phyloP scores from a whole-genome alignment of 345 rosid genomes.

The Xanthoceras sorbifolium region DNA sequence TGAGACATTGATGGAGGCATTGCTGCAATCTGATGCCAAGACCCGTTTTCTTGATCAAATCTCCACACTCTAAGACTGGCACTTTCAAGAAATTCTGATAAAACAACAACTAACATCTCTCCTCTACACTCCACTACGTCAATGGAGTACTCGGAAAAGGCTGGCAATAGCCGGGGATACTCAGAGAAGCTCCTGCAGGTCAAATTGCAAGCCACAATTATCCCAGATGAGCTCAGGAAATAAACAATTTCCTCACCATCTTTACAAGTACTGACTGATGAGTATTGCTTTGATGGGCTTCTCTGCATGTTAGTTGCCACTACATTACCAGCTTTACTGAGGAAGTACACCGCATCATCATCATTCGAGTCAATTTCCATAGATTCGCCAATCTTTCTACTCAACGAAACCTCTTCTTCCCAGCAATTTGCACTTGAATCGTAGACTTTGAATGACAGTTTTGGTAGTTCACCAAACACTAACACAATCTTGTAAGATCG shows the following conservation, averaged over 20 bases:
- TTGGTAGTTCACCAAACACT: constrained; percentile 66
- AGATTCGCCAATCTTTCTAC: constrained; percentile 39
- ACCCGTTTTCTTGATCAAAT: constrained; percentile 42
- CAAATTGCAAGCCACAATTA: constrained; percentile 68
- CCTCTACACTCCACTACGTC: constrained; percentile 81
- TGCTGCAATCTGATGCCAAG: constrained; percentile 65
- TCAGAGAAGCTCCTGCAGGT: constrained; percentile 52
- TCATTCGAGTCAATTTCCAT: constrained; percentile 31
- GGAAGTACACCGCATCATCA: constrained; percentile 66
- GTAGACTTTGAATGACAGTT: constrained; percentile 51
- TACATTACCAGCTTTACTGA: constrained; percentile 74
- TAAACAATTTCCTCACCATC: constrained; percentile 54
- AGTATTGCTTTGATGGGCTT: constrained; percentile 86
- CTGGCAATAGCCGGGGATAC: constrained; percentile 75
- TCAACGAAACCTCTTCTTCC: constrained; percentile 49
- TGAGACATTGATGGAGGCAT: constrained; percentile 89
- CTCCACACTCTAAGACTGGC: constrained; percentile 85
- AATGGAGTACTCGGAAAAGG: constrained; percentile 69
- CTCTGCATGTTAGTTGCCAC: constrained; percentile 74
- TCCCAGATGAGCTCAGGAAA: constrained; percentile 76
- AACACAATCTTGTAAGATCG: constrained; percentile 58
- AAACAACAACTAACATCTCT: constrained; percentile 60
- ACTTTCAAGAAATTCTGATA: constrained; percentile 79
- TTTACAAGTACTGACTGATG: constrained; percentile 59
- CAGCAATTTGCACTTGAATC: constrained; percentile 53